Conservation (phyloP, 2,329 filamentous ascomycete genomes). For the Diaporthe citri region DNA sequence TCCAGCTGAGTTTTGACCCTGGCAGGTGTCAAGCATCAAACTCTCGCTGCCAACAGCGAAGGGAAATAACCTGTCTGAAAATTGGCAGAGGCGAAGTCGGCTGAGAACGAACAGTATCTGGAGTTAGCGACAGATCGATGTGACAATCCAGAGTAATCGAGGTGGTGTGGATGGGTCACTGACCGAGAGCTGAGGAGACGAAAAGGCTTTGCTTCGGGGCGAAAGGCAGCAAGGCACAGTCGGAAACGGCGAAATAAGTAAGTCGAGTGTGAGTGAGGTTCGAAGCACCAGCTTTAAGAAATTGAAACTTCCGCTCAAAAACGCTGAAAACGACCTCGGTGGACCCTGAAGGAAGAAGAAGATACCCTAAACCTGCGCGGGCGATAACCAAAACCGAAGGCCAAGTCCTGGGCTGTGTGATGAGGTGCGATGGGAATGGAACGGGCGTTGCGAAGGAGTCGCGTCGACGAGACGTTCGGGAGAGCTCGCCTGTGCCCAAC, state of each 20-base stretch:
- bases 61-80: not conserved
- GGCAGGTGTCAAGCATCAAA: not conserved
- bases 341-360: slow-evolving; percentile 37
- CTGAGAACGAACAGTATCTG: not conserved
- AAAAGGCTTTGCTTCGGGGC: not conserved
- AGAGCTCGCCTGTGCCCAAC: not conserved
- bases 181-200: not conserved
- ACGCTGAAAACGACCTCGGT: slow-evolving; percentile 33
- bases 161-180: not conserved
- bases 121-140: not conserved
- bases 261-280: not conserved
- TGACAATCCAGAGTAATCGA: not conserved
- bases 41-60: not conserved
- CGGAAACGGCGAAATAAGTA: not conserved
- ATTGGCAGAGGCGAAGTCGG: too few species aligned
- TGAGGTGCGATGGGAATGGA: not conserved
- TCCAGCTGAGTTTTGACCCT: not conserved
- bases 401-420: slow-evolving; percentile 15
- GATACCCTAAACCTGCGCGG: slow-evolving; percentile 38
- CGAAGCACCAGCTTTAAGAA: slow-evolving; percentile 31
- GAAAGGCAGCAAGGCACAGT: not conserved
- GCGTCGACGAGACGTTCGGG: not conserved
- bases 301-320: slow-evolving; percentile 37
- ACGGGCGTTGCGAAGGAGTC: not conserved
- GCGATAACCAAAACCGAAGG: slow-evolving; percentile 37